phyloP scores from a whole-genome alignment of 2,329 filamentous ascomycete genomes.

The Fusarium illudens region DNA sequence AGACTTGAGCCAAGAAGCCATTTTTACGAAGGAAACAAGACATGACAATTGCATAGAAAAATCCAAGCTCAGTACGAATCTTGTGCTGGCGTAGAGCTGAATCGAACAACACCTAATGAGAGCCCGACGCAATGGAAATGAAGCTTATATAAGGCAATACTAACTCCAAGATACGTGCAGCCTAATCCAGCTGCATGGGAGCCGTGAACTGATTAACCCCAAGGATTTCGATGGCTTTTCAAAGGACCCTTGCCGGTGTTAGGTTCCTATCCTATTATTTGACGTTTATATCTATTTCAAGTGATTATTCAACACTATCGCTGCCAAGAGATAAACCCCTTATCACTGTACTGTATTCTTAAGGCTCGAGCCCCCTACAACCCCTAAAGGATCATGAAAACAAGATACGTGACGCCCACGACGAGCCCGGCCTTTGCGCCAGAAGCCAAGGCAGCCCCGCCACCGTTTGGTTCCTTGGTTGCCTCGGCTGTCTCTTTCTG shows the following conservation, averaged over 20 bases:
- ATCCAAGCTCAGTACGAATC: fast-evolving
- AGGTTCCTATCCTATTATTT: too few species aligned
- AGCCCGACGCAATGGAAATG: not conserved
- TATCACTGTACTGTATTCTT: not conserved
- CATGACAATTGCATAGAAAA: too few species aligned
- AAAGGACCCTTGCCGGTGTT: too few species aligned
- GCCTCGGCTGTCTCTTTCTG: not conserved
- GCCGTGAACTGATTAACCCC: too few species aligned
- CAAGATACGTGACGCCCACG: not conserved
- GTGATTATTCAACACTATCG: not conserved
- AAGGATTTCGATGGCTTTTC: too few species aligned
- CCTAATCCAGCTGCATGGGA: too few species aligned
- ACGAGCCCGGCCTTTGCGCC: not conserved
- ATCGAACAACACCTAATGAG: not conserved
- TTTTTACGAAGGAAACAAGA: too few species aligned
- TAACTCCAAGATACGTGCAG: not conserved
- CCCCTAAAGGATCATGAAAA: not conserved
- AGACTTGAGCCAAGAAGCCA: not conserved
- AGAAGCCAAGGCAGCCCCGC: too few species aligned
- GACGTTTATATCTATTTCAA: too few species aligned
- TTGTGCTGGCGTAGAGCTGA: not conserved
- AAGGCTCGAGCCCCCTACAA: fast-evolving
- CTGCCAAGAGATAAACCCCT: fast-evolving
- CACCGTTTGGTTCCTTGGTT: not conserved
- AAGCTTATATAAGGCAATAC: not conserved